Percentiles rank a stretch among this genome's conserved stretches.
Conservation (phyloP, 331 rosid species). For the Rosa hybrid region DNA sequence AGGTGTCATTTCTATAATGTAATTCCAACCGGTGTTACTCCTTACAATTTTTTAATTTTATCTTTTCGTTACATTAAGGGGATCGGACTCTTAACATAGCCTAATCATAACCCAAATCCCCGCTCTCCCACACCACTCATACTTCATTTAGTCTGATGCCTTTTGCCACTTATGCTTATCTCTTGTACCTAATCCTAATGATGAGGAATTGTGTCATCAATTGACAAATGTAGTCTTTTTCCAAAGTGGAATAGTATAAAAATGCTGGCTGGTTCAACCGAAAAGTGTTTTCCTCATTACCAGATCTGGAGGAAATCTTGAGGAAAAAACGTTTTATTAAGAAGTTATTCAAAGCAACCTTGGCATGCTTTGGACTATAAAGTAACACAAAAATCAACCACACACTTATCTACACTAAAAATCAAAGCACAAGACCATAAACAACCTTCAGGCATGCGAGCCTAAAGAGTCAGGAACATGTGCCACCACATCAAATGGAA, state of each 20-base stretch:
- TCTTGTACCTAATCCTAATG: not conserved
- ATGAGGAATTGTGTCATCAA: not conserved
- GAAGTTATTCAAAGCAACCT: not conserved
- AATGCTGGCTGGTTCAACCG: not conserved
- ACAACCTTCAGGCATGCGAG: not conserved
- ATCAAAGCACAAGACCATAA: not conserved
- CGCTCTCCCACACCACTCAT: not conserved
- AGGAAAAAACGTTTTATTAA: not conserved
- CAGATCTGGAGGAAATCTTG: not conserved
- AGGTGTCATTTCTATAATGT: not conserved
- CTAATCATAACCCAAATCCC: not conserved
- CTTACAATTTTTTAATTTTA: no score
- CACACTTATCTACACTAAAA: not conserved
- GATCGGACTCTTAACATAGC: not conserved
- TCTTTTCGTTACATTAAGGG: no score
- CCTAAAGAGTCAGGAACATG: not conserved
- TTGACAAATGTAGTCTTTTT: not conserved
- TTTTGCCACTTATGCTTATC: not conserved
- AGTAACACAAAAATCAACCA: not conserved
- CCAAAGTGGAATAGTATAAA: not conserved
- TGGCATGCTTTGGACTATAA: conserved; percentile 2
- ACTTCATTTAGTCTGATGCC: not conserved
- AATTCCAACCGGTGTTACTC: no score
- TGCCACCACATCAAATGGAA: not conserved
- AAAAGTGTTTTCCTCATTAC: not conserved